Evolutionary conservation across 2,329 filamentous ascomycete species (phyloP).

Genomic region (Stemphylium vesicarium): DNA sequence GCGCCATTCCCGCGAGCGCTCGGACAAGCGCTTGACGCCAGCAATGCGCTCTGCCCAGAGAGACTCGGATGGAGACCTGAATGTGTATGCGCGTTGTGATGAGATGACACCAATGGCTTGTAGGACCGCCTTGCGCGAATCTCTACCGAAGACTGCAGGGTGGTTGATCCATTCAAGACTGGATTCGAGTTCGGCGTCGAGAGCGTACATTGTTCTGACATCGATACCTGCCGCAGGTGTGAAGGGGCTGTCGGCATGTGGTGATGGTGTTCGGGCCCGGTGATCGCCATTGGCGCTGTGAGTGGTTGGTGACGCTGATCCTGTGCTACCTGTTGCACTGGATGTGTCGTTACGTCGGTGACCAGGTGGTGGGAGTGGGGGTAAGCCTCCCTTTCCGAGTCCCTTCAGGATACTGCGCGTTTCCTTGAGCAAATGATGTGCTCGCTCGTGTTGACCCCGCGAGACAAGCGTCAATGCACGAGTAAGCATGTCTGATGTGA

Average conservation of each 20-base stretch:
- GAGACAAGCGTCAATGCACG: conserved; percentile 89
- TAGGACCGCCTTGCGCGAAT: conserved; percentile 92
- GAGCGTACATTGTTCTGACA: conserved; percentile 76
- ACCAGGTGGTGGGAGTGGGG: conserved; percentile 76
- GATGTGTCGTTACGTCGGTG: conserved; percentile 48
- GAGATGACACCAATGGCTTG: conserved; percentile 97
- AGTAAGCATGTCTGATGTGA: conserved; percentile 98
- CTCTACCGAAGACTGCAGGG: conserved; percentile 90
- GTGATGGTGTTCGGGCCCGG: conserved; percentile 48
- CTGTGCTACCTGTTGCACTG: conserved; percentile 47
- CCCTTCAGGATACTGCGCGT: conserved; percentile 95
- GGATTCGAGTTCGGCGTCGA: conserved; percentile 89
- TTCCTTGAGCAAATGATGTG: conserved; percentile 89
- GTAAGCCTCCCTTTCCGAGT: conserved; percentile 90
- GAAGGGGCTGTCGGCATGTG: conserved; percentile 56
- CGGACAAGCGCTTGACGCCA: conserved; percentile 81
- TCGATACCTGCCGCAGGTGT: conserved; percentile 79
- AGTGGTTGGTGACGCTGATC: conserved; percentile 49
- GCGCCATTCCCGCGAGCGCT: conserved; percentile 88
- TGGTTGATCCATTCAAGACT: conserved; percentile 98
- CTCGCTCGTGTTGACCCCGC: conserved; percentile 89
- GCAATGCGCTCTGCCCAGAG: conserved; percentile 85
- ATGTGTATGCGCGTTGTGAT: conserved; percentile 91
- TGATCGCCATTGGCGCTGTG: conserved; percentile 44
- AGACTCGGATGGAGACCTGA: conserved; percentile 85